Evolutionary conservation across 2,329 filamentous ascomycete species (phyloP).

Genomic region (Pseudopyricularia cyperi): DNA sequence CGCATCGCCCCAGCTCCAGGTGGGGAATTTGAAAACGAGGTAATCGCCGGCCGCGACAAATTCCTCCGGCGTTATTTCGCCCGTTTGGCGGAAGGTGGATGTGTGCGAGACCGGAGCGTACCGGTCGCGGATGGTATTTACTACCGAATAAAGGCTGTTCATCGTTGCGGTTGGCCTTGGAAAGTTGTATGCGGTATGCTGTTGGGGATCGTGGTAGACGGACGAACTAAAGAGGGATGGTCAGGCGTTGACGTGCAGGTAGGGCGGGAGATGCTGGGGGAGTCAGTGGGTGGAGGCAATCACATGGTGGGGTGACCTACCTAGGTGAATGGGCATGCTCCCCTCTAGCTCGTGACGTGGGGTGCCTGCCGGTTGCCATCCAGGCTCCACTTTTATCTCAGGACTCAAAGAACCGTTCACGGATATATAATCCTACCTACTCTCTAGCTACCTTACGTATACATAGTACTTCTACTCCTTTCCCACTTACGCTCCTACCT

Average conservation of each 20-base stretch:
- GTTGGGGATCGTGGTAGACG: too few relatives aligned
- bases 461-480: too few relatives aligned
- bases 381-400: too few relatives aligned
- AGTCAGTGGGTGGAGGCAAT: too few relatives aligned
- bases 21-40: conserved; percentile 96
- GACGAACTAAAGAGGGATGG: not conserved
- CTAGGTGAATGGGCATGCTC: not conserved
- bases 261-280: not conserved
- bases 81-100: conserved; percentile 86
- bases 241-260: not conserved
- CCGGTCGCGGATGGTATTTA: conserved; percentile 83
- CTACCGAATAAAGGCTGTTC: conserved; percentile 77
- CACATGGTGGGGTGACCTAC: not conserved
- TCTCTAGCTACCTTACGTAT: too few relatives aligned
- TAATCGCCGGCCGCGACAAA: conserved; percentile 95
- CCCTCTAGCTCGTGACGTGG: not conserved
- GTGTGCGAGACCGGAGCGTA: conserved; percentile 82
- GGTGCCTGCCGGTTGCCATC: too few relatives aligned
- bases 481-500: too few relatives aligned
- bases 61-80: conserved; percentile 94
- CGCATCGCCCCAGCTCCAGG: conserved; percentile 92
- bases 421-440: too few relatives aligned
- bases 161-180: conserved; percentile 30
- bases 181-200: not conserved
- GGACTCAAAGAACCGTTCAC: too few relatives aligned